Percentiles rank a stretch among this genome's conserved stretches.
phyloP scores from a whole-genome alignment of 306 rosid genomes.

The Astragalus glycyphyllos region DNA sequence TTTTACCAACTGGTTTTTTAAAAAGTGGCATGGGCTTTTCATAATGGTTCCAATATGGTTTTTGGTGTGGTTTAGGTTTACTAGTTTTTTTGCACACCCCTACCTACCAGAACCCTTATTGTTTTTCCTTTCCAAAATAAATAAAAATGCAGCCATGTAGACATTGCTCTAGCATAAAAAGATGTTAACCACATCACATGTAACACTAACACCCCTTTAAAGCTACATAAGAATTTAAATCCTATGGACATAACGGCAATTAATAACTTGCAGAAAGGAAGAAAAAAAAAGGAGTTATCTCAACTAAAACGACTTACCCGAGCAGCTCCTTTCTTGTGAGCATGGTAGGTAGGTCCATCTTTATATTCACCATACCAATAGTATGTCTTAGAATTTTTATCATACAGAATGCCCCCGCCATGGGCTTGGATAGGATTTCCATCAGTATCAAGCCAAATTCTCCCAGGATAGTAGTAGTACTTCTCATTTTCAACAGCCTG shows the following conservation, averaged over 20 bases:
- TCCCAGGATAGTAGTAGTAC: constrained; percentile 77
- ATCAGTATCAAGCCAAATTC: constrained; percentile 93
- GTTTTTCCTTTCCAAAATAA: not conserved
- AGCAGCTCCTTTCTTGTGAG: constrained; percentile 86
- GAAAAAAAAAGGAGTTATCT: constrained; percentile 26
- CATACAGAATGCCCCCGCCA: constrained; percentile 91
- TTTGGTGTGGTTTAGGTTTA: too few species aligned
- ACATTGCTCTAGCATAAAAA: not conserved
- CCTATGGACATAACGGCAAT: constrained; percentile 18
- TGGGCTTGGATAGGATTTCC: constrained; percentile 96
- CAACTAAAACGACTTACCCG: constrained; percentile 68
- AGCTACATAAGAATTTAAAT: constrained; percentile 34
- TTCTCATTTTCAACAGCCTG: constrained; percentile 61
- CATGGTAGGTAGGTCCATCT: constrained; percentile 91
- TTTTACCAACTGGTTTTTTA: constrained; percentile 7
- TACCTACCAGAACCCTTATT: not conserved
- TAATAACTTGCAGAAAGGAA: too few species aligned
- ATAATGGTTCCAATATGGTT: too few species aligned
- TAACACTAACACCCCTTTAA: too few species aligned
- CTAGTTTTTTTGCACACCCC: too few species aligned
- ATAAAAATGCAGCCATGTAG: constrained; percentile 30
- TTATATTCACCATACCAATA: constrained; percentile 99
- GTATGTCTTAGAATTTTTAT: constrained; percentile 70
- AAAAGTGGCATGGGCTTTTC: too few species aligned
- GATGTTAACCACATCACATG: constrained; percentile 4